Base-by-base conservation (phyloP, 2,329 filamentous ascomycete species). In the Hymenoscyphus linearis region DNA sequence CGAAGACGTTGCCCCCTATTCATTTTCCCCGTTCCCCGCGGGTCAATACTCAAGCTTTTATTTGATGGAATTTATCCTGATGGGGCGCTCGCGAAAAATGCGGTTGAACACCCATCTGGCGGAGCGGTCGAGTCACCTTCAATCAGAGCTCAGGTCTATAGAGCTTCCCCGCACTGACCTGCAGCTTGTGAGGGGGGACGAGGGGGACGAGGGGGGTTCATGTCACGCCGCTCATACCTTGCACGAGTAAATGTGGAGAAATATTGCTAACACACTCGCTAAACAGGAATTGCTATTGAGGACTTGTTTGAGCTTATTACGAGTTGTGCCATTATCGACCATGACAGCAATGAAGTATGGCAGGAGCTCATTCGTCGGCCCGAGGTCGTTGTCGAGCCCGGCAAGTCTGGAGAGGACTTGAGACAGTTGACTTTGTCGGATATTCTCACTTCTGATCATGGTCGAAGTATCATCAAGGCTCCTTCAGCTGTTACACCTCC, bases 321-420 rank as follows among this genome's bases (percentile, higher is more conserved):
- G 22, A 26, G 22, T 27, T 12, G 12, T 27, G 4, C 35, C 16
- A 44, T 14, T 34, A 25, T 53, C 16, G 57, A 58, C 14, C 36
- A 47, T 18, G 44, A 14, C 14, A 53, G 59, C 3, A 34, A 47
- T 25, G 31, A 27, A 25, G 26, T 58, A 7, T 65, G 64, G 64
- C 25, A 54, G 54, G 18, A 5, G 14, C 47, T 66, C 12, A 27
- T 56, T 3, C 16, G 40, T 5, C 61, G 52, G 22, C 34, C 35
- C 13, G 64, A 62, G 55, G 60, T 65, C 22, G 14, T 57, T 16
- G 55, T 61, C n/a, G 58, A 52, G 18, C 59, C 61, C 18, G 50
- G 50, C 14, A 47, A 31, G 25, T 54, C 52, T 22, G 40, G 25
- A 25, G 18, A 31, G 12, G 25, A 26, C 6, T 44, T 61, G 6